A percentile compares a stretch with the other conserved stretches of the same genome.
phyloP scores from a whole-genome alignment of 306 rosid species.

The Aeschynomene evenia region DNA sequence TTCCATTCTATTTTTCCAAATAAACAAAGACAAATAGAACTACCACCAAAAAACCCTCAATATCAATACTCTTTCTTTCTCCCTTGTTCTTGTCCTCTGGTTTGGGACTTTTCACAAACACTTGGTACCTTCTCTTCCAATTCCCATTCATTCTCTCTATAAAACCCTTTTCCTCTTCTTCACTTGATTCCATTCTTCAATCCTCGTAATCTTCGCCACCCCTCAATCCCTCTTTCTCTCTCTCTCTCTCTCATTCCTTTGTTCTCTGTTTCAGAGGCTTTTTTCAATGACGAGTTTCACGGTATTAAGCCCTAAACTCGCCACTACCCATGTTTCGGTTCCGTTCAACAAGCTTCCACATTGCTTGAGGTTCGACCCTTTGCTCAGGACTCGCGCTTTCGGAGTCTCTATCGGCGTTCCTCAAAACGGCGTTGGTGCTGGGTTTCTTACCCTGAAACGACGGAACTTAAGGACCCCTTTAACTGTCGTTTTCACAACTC shows the following conservation, averaged over 20 bases:
- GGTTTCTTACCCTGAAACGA: constrained; percentile 29
- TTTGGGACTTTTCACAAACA: constrained; percentile 30
- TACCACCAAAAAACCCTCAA: neutral
- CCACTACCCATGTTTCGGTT: constrained; percentile 16
- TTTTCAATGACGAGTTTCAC: constrained; percentile 38
- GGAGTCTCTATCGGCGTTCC: constrained; percentile 30
- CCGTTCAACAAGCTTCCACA: constrained; percentile 31
- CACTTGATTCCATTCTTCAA: neutral
- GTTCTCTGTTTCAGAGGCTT: neutral
- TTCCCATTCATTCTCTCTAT: neutral
- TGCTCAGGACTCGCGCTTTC: constrained; percentile 36
- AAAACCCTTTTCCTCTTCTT: neutral
- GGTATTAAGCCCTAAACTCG: constrained; percentile 58
- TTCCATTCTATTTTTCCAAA: neutral
- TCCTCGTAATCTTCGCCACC: constrained; percentile 40
- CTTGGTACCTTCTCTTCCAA: neutral
- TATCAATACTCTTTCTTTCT: neutral
- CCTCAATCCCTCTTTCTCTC: neutral
- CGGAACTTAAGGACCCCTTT: constrained; percentile 38
- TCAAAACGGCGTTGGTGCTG: constrained; percentile 24
- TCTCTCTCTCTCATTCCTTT: neutral
- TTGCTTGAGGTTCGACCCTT: constrained; percentile 46
- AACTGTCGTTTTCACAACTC: constrained; percentile 45
- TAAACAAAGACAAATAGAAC: neutral
- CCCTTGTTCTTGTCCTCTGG: neutral